Evolutionary conservation across 148 eudicot genomes (phyloP).

Genomic region (Spergularia marina): DNA sequence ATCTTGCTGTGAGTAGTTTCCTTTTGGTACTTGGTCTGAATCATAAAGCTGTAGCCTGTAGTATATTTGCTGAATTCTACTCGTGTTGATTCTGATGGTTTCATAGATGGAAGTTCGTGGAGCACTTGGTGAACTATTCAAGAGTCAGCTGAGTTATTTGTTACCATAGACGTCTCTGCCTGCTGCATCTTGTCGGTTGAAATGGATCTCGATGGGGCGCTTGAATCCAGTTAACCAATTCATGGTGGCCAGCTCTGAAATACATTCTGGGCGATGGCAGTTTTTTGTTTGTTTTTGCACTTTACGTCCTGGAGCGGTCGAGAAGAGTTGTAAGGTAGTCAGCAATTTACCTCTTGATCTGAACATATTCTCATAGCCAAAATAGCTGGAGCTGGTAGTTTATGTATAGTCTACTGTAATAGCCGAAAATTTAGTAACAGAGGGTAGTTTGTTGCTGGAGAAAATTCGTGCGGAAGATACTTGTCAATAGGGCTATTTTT

Average conservation of each 20-base stretch:
- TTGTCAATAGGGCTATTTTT: background rate
- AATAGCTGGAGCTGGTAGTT: slow-evolving; percentile 6
- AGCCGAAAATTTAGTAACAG: background rate
- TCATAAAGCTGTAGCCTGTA: too few species aligned
- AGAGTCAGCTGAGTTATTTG: slow-evolving; percentile 57
- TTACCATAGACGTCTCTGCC: slow-evolving; percentile 40
- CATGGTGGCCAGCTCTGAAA: background rate
- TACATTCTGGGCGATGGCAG: slow-evolving; percentile 14
- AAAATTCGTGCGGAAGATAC: background rate
- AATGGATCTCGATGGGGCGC: background rate
- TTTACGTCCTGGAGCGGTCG: slow-evolving; percentile 8
- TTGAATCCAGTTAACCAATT: background rate
- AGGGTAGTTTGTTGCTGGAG: background rate
- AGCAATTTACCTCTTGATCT: background rate
- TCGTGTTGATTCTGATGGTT: background rate
- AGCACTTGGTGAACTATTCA: slow-evolving; percentile 83
- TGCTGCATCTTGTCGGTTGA: slow-evolving; percentile 1
- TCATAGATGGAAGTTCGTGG: slow-evolving; percentile 92
- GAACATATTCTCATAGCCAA: background rate
- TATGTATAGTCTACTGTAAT: slow-evolving; percentile 18
- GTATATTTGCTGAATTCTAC: background rate
- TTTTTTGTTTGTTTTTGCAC: slow-evolving; percentile 8
- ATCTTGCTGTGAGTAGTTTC: too few species aligned
- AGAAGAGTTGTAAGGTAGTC: background rate
- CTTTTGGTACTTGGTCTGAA: too few species aligned